A percentile compares a stretch with the other conserved stretches of the same genome.
phyloP scores from a whole-genome alignment of 2,329 filamentous ascomycete genomes.

The Calonectria pteridis region DNA sequence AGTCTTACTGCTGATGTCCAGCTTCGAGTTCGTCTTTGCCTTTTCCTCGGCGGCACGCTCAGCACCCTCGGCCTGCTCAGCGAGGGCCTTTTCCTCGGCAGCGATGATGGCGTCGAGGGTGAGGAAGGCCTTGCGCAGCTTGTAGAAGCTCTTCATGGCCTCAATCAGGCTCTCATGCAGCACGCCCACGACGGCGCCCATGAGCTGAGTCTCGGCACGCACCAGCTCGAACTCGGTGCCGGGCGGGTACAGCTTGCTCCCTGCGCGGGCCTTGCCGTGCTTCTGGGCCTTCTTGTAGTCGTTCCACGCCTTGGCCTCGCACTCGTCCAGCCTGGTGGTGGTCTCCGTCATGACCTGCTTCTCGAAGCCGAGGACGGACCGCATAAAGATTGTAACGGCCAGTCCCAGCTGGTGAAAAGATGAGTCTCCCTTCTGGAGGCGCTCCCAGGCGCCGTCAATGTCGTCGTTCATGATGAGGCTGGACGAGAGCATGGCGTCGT shows the following conservation, averaged over 20 bases:
- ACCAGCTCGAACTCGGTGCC: constrained; percentile 91
- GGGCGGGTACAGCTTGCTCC: constrained; percentile 75
- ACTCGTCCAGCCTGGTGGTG: constrained; percentile 76
- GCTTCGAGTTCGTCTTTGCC: constrained; percentile 40
- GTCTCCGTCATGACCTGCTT: constrained; percentile 92
- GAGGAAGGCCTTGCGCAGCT: constrained; percentile 88
- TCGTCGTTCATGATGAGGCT: constrained; percentile 89
- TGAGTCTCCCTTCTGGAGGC: constrained; percentile 78
- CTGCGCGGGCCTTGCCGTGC: constrained; percentile 57
- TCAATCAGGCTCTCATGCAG: constrained; percentile 94
- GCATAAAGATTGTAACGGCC: constrained; percentile 86
- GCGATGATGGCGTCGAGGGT: constrained; percentile 84
- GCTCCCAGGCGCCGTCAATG: constrained; percentile 83
- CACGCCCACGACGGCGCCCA: constrained; percentile 89
- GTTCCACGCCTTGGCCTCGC: constrained; percentile 80
- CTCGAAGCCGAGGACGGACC: constrained; percentile 90
- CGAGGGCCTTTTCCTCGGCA: constrained; percentile 71
- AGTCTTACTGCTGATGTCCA: constrained; percentile 24
- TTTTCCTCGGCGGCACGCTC: constrained; percentile 40
- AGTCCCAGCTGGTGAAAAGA: constrained; percentile 90
- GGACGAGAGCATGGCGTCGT: constrained; percentile 73
- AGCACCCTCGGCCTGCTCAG: constrained; percentile 20
- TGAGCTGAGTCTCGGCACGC: constrained; percentile 87
- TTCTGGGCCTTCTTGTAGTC: constrained; percentile 83
- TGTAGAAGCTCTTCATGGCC: constrained; percentile 91